Conservation (phyloP, 2,329 filamentous ascomycete genomes). For the Venturiaceae sp. region DNA sequence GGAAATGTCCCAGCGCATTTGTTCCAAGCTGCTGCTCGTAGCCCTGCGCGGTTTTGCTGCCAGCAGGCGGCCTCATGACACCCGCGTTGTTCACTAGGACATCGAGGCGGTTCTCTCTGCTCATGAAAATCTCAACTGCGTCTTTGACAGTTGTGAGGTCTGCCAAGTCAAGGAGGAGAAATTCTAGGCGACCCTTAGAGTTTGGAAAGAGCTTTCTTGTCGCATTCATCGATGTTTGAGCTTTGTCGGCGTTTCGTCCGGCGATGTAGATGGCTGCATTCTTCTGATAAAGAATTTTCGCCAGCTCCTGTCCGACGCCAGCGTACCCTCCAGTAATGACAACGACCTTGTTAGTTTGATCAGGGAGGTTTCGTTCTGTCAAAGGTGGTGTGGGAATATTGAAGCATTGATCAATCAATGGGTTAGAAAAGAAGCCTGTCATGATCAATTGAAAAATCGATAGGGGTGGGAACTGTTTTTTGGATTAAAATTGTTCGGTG, state of each 20-base stretch:
- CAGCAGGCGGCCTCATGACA: constrained; percentile 20
- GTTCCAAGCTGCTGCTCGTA: constrained; percentile 28
- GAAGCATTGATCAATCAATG: no score
- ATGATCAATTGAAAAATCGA: no score
- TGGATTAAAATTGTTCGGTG: no score
- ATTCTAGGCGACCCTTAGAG: constrained; percentile 13
- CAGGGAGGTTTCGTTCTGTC: no score
- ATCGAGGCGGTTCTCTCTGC: constrained; percentile 29
- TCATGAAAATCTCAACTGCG: constrained; percentile 26
- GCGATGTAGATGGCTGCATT: constrained; percentile 7
- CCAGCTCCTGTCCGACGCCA: not conserved
- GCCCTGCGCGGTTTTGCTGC: constrained; percentile 18
- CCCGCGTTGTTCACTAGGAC: constrained; percentile 30
- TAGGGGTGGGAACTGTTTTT: no score
- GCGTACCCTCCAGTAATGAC: constrained; percentile 2
- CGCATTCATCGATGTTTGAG: not conserved
- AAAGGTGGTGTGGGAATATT: no score
- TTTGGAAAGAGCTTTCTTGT: no score
- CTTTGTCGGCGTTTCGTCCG: not conserved
- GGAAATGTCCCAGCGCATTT: constrained; percentile 30
- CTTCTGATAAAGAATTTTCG: constrained; percentile 4
- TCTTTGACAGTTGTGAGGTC: constrained; percentile 31
- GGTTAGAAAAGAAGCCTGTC: no score
- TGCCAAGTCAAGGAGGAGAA: constrained; percentile 27
- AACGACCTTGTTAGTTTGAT: not conserved